phyloP scores from a whole-genome alignment of 371 early-diverging fungal genomes.

The Parasitella parasitica region DNA sequence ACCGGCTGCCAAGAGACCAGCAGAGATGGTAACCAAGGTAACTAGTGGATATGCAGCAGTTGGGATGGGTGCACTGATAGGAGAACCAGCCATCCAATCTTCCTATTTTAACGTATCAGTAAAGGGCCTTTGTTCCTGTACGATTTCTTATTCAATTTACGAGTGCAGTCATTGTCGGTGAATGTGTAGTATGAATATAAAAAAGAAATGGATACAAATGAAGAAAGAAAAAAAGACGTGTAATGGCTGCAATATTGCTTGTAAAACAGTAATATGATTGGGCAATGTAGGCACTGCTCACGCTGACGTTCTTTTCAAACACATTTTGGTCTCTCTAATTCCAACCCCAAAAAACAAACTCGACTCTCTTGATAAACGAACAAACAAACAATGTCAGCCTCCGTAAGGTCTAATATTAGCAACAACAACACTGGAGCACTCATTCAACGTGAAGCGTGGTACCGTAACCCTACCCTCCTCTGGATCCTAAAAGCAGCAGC shows the following conservation, averaged over 20 bases:
- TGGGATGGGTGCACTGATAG: constrained; percentile 36
- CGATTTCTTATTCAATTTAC: constrained; percentile 1
- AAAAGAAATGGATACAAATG: constrained; percentile 4
- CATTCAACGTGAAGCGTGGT: constrained; percentile 44
- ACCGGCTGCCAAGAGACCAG: constrained; percentile 38
- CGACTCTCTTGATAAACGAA: background rate
- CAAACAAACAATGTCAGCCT: background rate
- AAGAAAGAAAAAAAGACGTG: background rate
- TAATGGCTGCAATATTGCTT: background rate
- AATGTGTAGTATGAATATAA: background rate
- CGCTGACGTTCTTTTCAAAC: background rate
- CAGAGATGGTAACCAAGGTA: constrained; percentile 27
- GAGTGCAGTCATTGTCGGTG: constrained; percentile 19
- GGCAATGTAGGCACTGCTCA: background rate
- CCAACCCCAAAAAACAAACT: too few relatives aligned
- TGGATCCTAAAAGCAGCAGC: constrained; percentile 50
- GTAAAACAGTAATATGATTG: background rate
- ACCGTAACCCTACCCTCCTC: constrained; percentile 43
- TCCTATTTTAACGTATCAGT: constrained; percentile 15
- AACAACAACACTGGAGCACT: constrained; percentile 16
- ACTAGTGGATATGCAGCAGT: constrained; percentile 30
- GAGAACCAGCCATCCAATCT: constrained; percentile 30
- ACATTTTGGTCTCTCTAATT: background rate
- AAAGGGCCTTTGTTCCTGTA: background rate
- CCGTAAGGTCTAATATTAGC: background rate